phyloP scores from a whole-genome alignment of 2,329 filamentous ascomycete species.

The Colletotrichum sidae region DNA sequence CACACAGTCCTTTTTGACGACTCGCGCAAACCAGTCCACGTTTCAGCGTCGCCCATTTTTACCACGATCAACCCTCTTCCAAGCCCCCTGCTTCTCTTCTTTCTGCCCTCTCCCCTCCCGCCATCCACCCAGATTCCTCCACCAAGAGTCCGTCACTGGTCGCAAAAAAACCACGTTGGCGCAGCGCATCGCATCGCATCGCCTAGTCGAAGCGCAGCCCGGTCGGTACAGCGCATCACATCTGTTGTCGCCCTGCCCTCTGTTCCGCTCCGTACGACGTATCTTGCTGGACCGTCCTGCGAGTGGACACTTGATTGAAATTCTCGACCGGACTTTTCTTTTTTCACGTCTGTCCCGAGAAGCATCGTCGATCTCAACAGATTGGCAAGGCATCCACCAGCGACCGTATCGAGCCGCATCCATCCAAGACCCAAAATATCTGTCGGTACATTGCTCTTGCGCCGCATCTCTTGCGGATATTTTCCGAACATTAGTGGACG shows the following conservation, averaged over 20 bases:
- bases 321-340: constrained; percentile 3
- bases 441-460: not conserved
- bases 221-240: not conserved
- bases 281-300: no score
- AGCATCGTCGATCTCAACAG: constrained; percentile 30
- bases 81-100: not conserved
- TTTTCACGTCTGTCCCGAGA: not conserved
- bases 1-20: constrained; percentile 20
- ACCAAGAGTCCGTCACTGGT: constrained; percentile 1
- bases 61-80: constrained; percentile 19
- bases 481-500: constrained; percentile 23
- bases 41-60: constrained; percentile 14
- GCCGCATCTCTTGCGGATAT: constrained; percentile 20
- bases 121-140: not conserved
- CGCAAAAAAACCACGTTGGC: not conserved
- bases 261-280: no score
- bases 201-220: constrained; percentile 2
- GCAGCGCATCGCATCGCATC: constrained; percentile 6
- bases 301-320: no score
- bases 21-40: constrained; percentile 21
- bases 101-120: not conserved
- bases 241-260: no score
- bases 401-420: not conserved
- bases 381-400: not conserved
- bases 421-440: not conserved